Percentiles rank a stretch among this genome's conserved stretches.
Evolutionary conservation across 2,329 filamentous ascomycete species (phyloP).

Genomic region (Fusarium phyllophilum): DNA sequence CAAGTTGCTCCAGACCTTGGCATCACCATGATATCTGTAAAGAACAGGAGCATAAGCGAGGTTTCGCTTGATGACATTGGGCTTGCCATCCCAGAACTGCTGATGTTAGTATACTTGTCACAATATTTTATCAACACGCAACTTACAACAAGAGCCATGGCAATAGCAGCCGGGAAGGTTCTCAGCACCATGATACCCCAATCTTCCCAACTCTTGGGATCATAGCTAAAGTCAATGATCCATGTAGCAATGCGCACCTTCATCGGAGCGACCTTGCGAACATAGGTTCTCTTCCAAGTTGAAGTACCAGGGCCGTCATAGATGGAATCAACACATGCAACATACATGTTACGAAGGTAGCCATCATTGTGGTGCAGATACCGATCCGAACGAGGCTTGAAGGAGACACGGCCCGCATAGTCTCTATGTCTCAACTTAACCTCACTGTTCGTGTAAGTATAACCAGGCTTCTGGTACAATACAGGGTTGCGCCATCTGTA

Average conservation of each 20-base stretch:
- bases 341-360: slow-evolving; percentile 43
- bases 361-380: slow-evolving; percentile 43
- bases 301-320: slow-evolving; percentile 40
- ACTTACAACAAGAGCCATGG: slow-evolving; percentile 40
- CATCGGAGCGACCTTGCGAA: slow-evolving; percentile 40
- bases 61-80: slow-evolving; percentile 12
- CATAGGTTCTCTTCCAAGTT: slow-evolving; percentile 44
- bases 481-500: slow-evolving; percentile 38
- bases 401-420: slow-evolving; percentile 36
- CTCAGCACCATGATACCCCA: slow-evolving; percentile 41
- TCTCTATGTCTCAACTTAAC: slow-evolving; percentile 36
- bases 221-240: slow-evolving; percentile 43
- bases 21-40: slow-evolving; percentile 38
- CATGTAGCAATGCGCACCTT: slow-evolving; percentile 43
- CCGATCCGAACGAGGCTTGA: slow-evolving; percentile 39
- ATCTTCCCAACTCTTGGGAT: slow-evolving; percentile 42
- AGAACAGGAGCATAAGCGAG: slow-evolving; percentile 40
- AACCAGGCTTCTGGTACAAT: slow-evolving; percentile 40
- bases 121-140: too few relatives aligned
- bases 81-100: slow-evolving; percentile 42
- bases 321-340: slow-evolving; percentile 40
- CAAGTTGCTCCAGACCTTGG: slow-evolving; percentile 44
- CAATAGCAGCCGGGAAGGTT: slow-evolving; percentile 40
- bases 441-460: slow-evolving; percentile 28
- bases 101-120: not conserved